Evolutionary conservation across 305 asterid genomes (phyloP).

Genomic region (Fraxinus sp.): DNA sequence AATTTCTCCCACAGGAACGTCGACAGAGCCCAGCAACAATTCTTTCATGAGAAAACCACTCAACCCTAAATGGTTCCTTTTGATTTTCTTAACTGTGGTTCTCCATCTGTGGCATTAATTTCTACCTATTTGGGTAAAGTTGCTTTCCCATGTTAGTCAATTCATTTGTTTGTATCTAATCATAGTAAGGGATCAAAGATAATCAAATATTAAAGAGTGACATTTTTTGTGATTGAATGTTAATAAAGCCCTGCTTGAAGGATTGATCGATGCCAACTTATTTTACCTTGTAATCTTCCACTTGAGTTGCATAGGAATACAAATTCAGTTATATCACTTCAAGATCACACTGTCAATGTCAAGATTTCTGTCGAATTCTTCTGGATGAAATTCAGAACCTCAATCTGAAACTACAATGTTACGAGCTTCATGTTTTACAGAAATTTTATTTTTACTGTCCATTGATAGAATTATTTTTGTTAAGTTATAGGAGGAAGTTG

Average conservation of each 20-base stretch:
- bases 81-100: conserved; percentile 29
- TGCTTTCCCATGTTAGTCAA: background rate
- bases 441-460: background rate
- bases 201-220: background rate
- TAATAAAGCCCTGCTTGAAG: background rate
- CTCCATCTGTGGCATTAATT: conserved; percentile 33
- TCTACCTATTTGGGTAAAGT: background rate
- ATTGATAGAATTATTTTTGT: background rate
- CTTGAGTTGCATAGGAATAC: background rate
- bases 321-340: background rate
- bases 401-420: background rate
- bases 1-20: conserved; percentile 19
- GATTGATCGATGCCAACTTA: background rate
- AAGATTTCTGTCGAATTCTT: background rate
- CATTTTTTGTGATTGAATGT: conserved; percentile 1
- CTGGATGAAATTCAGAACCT: background rate
- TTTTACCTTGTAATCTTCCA: background rate
- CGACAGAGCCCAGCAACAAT: conserved; percentile 26
- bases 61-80: conserved; percentile 37
- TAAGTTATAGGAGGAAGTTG: background rate
- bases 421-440: background rate
- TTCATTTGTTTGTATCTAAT: conserved; percentile 5
- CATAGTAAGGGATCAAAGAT: background rate
- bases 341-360: background rate
- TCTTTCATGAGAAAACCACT: conserved; percentile 35